Conservation (phyloP, 371 early-diverging fungal genomes). For the Mucor racemosus region DNA sequence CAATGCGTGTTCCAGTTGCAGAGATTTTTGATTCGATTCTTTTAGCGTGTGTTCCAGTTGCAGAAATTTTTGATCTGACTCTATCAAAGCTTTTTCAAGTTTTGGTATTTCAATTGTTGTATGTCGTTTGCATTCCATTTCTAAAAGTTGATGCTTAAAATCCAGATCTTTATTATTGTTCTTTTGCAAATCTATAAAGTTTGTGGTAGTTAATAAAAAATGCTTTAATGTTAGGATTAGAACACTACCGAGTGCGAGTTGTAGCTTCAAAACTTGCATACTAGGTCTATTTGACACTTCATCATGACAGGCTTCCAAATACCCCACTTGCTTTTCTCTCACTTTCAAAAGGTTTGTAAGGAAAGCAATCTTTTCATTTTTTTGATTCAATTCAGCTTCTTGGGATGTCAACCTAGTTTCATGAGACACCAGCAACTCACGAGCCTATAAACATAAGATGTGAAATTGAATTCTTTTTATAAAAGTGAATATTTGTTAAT, state of each 20-base stretch:
- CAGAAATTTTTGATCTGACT: not conserved
- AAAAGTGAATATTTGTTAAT: not conserved
- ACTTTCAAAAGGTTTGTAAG: not conserved
- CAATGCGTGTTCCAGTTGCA: not conserved
- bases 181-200: not conserved
- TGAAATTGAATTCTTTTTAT: not conserved
- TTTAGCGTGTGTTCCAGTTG: not conserved
- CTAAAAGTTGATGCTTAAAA: not conserved
- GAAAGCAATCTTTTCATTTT: not conserved
- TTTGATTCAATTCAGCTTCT: not conserved
- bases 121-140: not conserved
- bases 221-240: too few relatives aligned
- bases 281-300: not conserved
- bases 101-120: not conserved
- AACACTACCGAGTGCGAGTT: not conserved
- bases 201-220: not conserved
- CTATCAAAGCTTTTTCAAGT: not conserved
- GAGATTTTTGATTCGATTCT: not conserved
- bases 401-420: not conserved
- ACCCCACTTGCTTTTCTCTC: not conserved
- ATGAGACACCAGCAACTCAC: not conserved
- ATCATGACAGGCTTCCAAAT: not conserved
- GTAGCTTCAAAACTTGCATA: not conserved
- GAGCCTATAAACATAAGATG: not conserved
- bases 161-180: not conserved